Evolutionary conservation across 257 asterid species (phyloP).

Genomic region (Verbena officinalis): DNA sequence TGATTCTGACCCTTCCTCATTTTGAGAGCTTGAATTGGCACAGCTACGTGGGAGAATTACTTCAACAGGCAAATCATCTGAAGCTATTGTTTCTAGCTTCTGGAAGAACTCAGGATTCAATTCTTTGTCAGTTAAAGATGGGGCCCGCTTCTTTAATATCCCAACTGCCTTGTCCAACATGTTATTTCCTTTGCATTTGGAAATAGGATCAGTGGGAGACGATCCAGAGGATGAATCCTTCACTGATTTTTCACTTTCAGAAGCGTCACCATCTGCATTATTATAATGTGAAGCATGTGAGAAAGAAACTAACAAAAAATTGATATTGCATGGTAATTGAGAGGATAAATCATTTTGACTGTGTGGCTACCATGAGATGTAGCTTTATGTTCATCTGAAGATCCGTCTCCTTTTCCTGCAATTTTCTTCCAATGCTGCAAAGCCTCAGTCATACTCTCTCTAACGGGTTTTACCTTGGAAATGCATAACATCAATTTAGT

Average conservation of each 20-base stretch:
- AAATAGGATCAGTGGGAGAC: slow-evolving; percentile 56
- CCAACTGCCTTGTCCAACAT: slow-evolving; percentile 86
- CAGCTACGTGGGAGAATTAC: slow-evolving; percentile 88
- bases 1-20: slow-evolving; percentile 61
- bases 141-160: slow-evolving; percentile 85
- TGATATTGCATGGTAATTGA: slow-evolving; percentile 12
- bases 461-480: slow-evolving; percentile 84
- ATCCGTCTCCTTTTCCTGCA: slow-evolving; percentile 84
- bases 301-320: slow-evolving; percentile 17
- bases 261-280: slow-evolving; percentile 59
- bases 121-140: slow-evolving; percentile 81
- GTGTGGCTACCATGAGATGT: slow-evolving; percentile 63
- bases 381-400: slow-evolving; percentile 67
- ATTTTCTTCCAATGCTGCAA: slow-evolving; percentile 95
- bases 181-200: slow-evolving; percentile 57
- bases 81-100: slow-evolving; percentile 80
- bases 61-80: slow-evolving; percentile 92
- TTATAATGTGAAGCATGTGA: slow-evolving; percentile 27
- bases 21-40: slow-evolving; percentile 56
- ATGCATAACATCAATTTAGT: slow-evolving; percentile 13
- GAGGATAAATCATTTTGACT: slow-evolving; percentile 11
- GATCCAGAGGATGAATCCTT: slow-evolving; percentile 58
- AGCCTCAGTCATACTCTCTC: slow-evolving; percentile 94
- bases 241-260: slow-evolving; percentile 44
- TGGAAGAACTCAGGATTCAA: slow-evolving; percentile 95